Conservation (phyloP, 441 rosid species). For the Erodium trifolium region DNA sequence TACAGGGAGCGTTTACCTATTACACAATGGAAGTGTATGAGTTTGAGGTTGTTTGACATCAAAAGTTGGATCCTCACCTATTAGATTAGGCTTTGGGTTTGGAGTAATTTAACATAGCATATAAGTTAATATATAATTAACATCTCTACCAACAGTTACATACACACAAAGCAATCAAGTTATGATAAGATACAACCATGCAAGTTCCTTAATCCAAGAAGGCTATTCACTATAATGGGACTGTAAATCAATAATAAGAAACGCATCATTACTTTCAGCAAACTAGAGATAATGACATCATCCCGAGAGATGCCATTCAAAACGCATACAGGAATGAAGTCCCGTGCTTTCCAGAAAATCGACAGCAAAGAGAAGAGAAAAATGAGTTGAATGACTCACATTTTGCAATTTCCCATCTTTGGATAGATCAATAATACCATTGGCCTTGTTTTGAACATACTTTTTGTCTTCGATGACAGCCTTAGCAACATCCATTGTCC, state of each 20-base stretch:
- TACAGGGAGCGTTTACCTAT: no score
- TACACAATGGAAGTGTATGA: no score
- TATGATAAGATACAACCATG: conserved; percentile 1
- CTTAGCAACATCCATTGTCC: conserved; percentile 67
- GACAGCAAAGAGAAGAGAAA: conserved; percentile 2
- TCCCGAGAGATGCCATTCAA: not conserved
- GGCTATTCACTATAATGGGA: not conserved
- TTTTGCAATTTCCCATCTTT: conserved; percentile 58
- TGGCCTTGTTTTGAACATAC: conserved; percentile 58
- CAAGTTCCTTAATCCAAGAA: not conserved
- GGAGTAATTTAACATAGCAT: not conserved
- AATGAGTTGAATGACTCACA: conserved; percentile 36
- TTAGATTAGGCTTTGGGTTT: no score
- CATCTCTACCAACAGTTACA: not conserved
- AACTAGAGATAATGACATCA: not conserved
- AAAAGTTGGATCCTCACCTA: no score
- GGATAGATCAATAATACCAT: conserved; percentile 56
- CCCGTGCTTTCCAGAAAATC: conserved; percentile 3
- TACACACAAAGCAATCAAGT: not conserved
- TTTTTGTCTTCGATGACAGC: conserved; percentile 62
- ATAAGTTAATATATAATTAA: not conserved
- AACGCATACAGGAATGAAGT: not conserved
- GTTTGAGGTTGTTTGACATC: no score
- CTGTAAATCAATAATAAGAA: conserved; percentile 2
- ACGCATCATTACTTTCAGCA: conserved; percentile 1